Percentiles rank a stretch among this genome's conserved stretches.
Evolutionary conservation across 2,329 filamentous ascomycete genomes (phyloP).

Genomic region (Aspergillus aculeatus): DNA sequence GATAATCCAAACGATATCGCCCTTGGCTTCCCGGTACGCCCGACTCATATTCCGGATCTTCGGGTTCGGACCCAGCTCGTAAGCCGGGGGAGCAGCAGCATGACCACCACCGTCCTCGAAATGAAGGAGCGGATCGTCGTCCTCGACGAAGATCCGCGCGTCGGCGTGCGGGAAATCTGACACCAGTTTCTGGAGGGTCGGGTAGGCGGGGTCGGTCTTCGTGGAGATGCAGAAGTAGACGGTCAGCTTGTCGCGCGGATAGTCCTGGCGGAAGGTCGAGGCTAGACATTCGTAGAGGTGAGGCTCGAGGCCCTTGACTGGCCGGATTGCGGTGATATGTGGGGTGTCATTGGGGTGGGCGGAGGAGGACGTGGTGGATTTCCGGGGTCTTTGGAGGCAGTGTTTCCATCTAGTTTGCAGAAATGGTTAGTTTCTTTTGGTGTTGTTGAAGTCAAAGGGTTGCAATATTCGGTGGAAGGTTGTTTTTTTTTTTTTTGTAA

Average conservation of each 20-base stretch:
- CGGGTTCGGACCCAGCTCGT: conserved; percentile 85
- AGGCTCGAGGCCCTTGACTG: conserved; percentile 88
- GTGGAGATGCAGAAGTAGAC: conserved; percentile 80
- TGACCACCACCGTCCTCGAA: conserved; percentile 32
- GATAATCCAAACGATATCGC: conserved; percentile 88
- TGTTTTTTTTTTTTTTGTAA: not conserved
- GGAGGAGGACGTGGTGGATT: conserved; percentile 44
- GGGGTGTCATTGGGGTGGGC: conserved; percentile 60
- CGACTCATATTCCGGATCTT: conserved; percentile 97
- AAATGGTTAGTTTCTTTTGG: conserved; percentile 12
- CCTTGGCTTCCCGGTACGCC: conserved; percentile 82
- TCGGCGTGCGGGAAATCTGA: conserved; percentile 71
- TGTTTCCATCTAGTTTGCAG: conserved; percentile 50
- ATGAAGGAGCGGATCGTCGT: conserved; percentile 71
- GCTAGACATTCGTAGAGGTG: conserved; percentile 89
- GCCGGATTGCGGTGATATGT: conserved; percentile 85
- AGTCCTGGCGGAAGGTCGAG: conserved; percentile 78
- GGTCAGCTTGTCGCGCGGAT: conserved; percentile 72
- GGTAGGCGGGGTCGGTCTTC: conserved; percentile 71
- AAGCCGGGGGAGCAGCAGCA: conserved; percentile 37
- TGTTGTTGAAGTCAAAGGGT: too few species aligned
- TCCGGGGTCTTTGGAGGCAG: conserved; percentile 49
- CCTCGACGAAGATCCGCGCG: conserved; percentile 73
- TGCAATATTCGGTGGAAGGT: too few species aligned
- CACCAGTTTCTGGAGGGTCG: conserved; percentile 69